Percentiles rank a stretch among this genome's conserved stretches.
Evolutionary conservation across 2,329 filamentous ascomycete genomes (phyloP).

Genomic region (Calonectria hawksworthii): DNA sequence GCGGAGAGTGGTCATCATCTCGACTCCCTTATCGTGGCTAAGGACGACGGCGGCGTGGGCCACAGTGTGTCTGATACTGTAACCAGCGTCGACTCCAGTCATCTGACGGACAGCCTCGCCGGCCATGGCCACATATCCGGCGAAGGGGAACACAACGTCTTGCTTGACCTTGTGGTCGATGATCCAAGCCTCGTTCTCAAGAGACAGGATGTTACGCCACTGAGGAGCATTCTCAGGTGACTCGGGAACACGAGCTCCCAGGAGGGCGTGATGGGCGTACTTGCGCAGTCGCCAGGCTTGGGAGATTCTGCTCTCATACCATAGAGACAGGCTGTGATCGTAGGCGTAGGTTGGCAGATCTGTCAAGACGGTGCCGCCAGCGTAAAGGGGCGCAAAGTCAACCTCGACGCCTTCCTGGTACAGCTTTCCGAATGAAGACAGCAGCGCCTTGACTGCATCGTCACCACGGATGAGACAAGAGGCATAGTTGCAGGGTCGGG

Average conservation of each 20-base stretch:
- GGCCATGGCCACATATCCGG: conserved; percentile 53
- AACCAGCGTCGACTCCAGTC: conserved; percentile 32
- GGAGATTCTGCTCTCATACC: conserved; percentile 22
- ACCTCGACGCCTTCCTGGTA: not conserved
- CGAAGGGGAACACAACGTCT: conserved; percentile 57
- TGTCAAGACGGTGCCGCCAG: conserved; percentile 13
- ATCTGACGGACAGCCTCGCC: conserved; percentile 42
- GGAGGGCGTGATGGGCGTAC: conserved; percentile 33
- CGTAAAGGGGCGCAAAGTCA: not conserved
- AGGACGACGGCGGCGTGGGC: conserved; percentile 50
- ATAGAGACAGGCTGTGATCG: conserved; percentile 27
- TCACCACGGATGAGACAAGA: conserved; percentile 5
- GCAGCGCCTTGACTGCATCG: not conserved
- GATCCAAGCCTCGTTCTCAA: conserved; percentile 54
- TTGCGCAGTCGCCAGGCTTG: conserved; percentile 26
- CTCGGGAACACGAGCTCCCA: conserved; percentile 36
- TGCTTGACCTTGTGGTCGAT: conserved; percentile 60
- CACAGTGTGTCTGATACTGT: conserved; percentile 38
- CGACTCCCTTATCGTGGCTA: not conserved
- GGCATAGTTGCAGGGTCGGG: not conserved
- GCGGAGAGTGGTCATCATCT: conserved; percentile 24
- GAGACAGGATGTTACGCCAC: conserved; percentile 41
- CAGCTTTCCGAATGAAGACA: conserved; percentile 14
- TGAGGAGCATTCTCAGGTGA: conserved; percentile 32
- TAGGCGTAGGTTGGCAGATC: conserved; percentile 54